Evolutionary conservation across 1,284 basidiomycete species (phyloP).

Genomic region (Pseudozyma thailandica): DNA sequence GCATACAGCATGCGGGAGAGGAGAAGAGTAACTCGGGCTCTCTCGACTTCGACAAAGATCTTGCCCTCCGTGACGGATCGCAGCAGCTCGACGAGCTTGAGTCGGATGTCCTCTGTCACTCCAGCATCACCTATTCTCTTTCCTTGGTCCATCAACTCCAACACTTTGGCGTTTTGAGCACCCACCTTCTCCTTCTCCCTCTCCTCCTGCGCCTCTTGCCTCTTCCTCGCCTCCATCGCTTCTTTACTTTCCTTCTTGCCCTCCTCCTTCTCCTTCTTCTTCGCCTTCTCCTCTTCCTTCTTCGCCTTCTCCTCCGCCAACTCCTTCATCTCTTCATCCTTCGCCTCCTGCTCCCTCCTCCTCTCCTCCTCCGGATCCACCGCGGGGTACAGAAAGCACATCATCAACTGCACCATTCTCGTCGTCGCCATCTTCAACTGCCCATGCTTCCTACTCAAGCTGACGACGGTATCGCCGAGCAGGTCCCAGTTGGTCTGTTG

Average conservation of each 20-base stretch:
- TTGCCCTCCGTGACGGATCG: slow-evolving; percentile 95
- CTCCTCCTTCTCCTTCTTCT: slow-evolving; percentile 38
- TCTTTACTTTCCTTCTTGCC: slow-evolving; percentile 48
- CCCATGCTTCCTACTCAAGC: slow-evolving; percentile 89
- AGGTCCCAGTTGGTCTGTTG: slow-evolving; percentile 53
- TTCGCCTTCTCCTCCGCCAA: slow-evolving; percentile 33
- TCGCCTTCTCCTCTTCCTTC: slow-evolving; percentile 36
- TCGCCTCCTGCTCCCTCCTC: slow-evolving; percentile 28
- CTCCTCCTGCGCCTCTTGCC: slow-evolving; percentile 46
- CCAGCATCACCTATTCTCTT: slow-evolving; percentile 56
- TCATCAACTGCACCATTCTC: slow-evolving; percentile 76
- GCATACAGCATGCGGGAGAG: slow-evolving; percentile 59
- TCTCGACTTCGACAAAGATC: slow-evolving; percentile 97
- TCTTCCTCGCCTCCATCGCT: slow-evolving; percentile 27
- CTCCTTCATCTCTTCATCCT: slow-evolving; percentile 50
- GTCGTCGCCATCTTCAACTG: slow-evolving; percentile 92
- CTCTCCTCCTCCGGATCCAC: slow-evolving; percentile 73
- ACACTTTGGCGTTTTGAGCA: slow-evolving; percentile 55
- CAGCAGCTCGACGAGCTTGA: slow-evolving; percentile 76
- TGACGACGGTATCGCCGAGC: slow-evolving; percentile 54
- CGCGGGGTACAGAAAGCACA: slow-evolving; percentile 58
- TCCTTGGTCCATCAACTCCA: slow-evolving; percentile 55
- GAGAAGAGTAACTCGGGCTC: slow-evolving; percentile 78
- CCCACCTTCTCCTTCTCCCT: slow-evolving; percentile 55
- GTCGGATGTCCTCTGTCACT: slow-evolving; percentile 38